Percentiles rank a stretch among this genome's conserved stretches.
These are phyloP conservation scores for Thielaviopsis populi DNA, from an alignment of 2,329 filamentous ascomycete genomes.

Conservation along the genomic window DNA sequence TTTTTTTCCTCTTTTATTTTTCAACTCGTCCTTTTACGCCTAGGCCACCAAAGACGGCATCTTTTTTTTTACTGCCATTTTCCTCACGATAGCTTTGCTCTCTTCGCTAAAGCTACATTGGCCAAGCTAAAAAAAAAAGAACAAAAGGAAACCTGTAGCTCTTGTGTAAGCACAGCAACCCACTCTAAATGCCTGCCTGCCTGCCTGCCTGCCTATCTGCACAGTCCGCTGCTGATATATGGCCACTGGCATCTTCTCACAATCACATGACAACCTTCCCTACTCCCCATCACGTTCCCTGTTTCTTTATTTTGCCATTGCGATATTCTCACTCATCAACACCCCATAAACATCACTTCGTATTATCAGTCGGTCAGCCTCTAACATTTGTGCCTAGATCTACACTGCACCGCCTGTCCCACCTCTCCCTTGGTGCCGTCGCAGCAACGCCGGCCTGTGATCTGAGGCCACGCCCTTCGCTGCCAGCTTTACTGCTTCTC, in stretches of 20 bases:
- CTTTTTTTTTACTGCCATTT: background rate
- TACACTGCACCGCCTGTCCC: background rate
- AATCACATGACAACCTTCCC: background rate
- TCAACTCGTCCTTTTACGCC: background rate
- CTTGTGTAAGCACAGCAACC: constrained; percentile 11
- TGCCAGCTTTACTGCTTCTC: background rate
- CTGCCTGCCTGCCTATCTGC: background rate
- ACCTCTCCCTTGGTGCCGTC: too few relatives aligned
- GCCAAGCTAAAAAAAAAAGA: background rate
- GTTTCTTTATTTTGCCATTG: too few relatives aligned
- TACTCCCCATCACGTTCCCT: background rate
- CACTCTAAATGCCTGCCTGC: background rate
- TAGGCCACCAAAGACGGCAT: background rate
- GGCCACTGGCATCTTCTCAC: background rate
- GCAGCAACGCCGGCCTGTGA: background rate
- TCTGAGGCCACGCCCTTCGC: background rate
- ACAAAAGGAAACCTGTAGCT: constrained; percentile 11
- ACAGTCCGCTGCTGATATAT: background rate
- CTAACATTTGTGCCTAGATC: too few relatives aligned
- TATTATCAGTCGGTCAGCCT: too few relatives aligned
- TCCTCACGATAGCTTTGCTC: background rate
- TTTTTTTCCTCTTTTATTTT: constrained; percentile 9
- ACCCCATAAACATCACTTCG: background rate
- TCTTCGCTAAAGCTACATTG: background rate
- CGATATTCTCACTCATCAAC: background rate